Evolutionary conservation across 192 early-diverging fungal species (phyloP).

Genomic region (Backusella parvicylindrica): DNA sequence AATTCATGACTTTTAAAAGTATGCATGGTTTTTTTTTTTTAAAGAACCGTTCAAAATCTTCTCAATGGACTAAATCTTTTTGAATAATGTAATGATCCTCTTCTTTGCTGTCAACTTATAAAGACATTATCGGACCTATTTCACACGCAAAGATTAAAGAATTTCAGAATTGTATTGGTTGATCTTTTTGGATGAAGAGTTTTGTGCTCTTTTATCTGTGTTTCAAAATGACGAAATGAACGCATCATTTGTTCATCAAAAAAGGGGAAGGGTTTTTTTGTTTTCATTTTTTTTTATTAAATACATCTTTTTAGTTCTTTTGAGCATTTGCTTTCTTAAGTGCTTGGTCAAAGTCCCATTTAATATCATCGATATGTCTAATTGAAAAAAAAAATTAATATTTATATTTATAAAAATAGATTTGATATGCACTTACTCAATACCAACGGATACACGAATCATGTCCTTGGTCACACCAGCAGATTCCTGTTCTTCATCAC

Average conservation of each 20-base stretch:
- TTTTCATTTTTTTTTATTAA: background rate
- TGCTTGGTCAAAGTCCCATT: conserved; percentile 58
- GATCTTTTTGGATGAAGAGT: no score
- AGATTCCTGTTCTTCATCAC: conserved; percentile 73
- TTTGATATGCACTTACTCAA: conserved; percentile 65
- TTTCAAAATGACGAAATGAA: background rate
- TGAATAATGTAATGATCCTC: no score
- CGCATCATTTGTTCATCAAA: background rate
- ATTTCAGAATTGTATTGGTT: no score
- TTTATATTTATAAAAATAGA: background rate
- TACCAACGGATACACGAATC: conserved; percentile 81
- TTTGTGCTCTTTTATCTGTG: background rate
- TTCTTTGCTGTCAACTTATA: no score
- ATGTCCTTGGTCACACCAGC: conserved; percentile 79
- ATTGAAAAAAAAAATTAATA: background rate
- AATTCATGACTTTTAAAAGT: no score
- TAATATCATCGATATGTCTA: conserved; percentile 68
- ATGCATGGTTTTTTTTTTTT: no score
- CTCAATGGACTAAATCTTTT: no score
- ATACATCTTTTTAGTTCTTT: background rate
- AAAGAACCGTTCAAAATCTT: no score
- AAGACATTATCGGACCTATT: no score
- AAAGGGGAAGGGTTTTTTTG: background rate
- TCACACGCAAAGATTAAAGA: no score
- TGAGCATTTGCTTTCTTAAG: conserved; percentile 22